Base-by-base conservation (phyloP, 78 protist genomes). In the Dictyostelium intermedium region DNA sequence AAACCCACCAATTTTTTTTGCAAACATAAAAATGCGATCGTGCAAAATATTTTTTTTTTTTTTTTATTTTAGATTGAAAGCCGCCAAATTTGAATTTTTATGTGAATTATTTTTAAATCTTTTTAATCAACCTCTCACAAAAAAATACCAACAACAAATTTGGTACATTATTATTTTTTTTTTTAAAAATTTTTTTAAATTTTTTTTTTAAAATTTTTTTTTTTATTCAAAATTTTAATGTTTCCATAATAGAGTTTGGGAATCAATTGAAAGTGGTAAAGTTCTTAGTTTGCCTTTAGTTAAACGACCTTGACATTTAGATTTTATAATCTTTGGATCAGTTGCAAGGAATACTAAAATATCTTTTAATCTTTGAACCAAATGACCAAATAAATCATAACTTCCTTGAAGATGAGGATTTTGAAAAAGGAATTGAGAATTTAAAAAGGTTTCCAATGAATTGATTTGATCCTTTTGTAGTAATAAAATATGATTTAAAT, bases 271-370 rank as follows among this genome's bases (percentile, higher is more conserved):
- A 20, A 82, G 16, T 23, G 86, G 86, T 82, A 60, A 60, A 14
- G 50, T 27, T 82, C 86, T 82, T 82, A 82, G 23, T 35, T 82
- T 82, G 14, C 86, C 86, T 82, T 43, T 82, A 13, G 86, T 34
- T 18, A 82, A 50, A 18, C 86, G 11, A 82, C 50, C 74, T 34
- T 82, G 61, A 34, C 47, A 56, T 39, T 82, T 82, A 34, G 43
- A 56, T 10, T 56, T 82, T 56, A 82, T 60, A 50, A 20, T 13
- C 18, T 20, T 56, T 56, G 61, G 73, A 60, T 82, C 86, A 20
- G 34, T n/a, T 11, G 79, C 35, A 18, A 82, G 35, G 39, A 56
- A 82, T 11, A 30, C 50, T 35, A 82, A 23, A 35, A 82, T 82
- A 27, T 69, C 61, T 56, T 82, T 56, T 82, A 82, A 60, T 82